phyloP scores from a whole-genome alignment of 2,329 filamentous ascomycete genomes.

The Hymenoscyphus fructigenus region DNA sequence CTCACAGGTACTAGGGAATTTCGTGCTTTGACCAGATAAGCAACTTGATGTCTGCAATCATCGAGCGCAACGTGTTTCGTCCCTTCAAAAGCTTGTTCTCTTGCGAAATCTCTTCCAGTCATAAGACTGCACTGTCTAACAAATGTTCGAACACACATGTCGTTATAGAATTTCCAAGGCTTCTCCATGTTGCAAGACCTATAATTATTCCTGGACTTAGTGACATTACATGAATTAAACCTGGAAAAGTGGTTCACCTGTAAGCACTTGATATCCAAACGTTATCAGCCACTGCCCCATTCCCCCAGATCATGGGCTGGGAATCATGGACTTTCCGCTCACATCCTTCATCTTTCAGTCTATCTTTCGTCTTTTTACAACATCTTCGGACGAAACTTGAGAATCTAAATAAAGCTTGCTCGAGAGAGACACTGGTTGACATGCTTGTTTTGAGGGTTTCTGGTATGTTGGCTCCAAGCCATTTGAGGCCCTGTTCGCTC shows the following conservation, averaged over 20 bases:
- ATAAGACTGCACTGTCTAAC: slow-evolving; percentile 13
- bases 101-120: slow-evolving; percentile 14
- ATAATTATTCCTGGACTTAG: neutral
- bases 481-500: slow-evolving; percentile 9
- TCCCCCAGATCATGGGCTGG: slow-evolving; percentile 24
- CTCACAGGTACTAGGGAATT: slow-evolving; percentile 7
- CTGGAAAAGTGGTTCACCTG: neutral
- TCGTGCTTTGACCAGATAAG: slow-evolving; percentile 20
- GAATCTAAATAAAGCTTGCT: slow-evolving; percentile 16
- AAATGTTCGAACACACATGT: slow-evolving; percentile 24
- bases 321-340: neutral
- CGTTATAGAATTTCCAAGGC: slow-evolving; percentile 21
- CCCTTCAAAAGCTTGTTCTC: slow-evolving; percentile 9
- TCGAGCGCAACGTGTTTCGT: slow-evolving; percentile 21
- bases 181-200: slow-evolving; percentile 16
- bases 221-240: neutral
- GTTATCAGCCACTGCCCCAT: slow-evolving; percentile 23
- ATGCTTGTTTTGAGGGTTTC: slow-evolving; percentile 18
- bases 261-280: slow-evolving; percentile 22
- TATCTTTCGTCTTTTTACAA: slow-evolving; percentile 5
- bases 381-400: slow-evolving; percentile 13
- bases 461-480: slow-evolving; percentile 17
- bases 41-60: slow-evolving; percentile 23
- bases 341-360: slow-evolving; percentile 5
- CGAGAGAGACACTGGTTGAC: slow-evolving; percentile 5